These are phyloP conservation scores for Mortierella sp. DNA, from an alignment of 371 early-diverging fungal genomes.

Conservation along the genomic window DNA sequence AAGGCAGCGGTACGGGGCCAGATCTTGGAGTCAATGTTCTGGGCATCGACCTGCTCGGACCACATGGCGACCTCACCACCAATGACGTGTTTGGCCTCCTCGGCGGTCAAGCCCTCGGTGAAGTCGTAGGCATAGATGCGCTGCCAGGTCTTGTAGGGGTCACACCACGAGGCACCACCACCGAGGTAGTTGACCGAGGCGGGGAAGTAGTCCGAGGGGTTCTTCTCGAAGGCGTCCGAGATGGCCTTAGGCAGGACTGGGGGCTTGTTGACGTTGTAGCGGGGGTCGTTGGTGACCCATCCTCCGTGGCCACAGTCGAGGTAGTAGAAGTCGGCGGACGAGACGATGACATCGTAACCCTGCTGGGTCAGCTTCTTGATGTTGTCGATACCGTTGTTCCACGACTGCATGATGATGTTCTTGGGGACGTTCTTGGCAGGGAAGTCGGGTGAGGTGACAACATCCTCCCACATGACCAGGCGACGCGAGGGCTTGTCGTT, in stretches of 20 bases:
- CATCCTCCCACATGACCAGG: conserved; percentile 54
- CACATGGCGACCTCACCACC: conserved; percentile 78
- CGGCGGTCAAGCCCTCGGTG: conserved; percentile 65
- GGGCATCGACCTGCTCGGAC: conserved; percentile 80
- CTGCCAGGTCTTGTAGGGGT: conserved; percentile 88
- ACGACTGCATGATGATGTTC: conserved; percentile 69
- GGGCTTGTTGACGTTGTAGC: conserved; percentile 46
- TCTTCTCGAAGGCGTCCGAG: conserved; percentile 33
- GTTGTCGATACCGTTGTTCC: conserved; percentile 65
- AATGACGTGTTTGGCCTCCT: conserved; percentile 62
- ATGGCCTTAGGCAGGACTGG: conserved; percentile 40
- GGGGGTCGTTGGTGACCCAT: conserved; percentile 53
- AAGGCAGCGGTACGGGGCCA: conserved; percentile 85
- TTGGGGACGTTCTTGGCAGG: conserved; percentile 53
- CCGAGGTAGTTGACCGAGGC: conserved; percentile 55
- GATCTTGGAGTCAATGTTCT: conserved; percentile 69
- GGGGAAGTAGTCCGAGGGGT: conserved; percentile 35
- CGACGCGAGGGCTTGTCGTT: conserved; percentile 38
- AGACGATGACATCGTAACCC: conserved; percentile 72
- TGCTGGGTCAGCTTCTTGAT: conserved; percentile 62
- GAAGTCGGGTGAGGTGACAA: conserved; percentile 33
- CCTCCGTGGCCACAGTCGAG: conserved; percentile 81
- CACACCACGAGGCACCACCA: conserved; percentile 80
- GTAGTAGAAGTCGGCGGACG: conserved; percentile 72
- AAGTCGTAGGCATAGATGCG: conserved; percentile 82